Evolutionary conservation across 192 early-diverging fungal species (phyloP).

Genomic region (Oehlia diaphana): DNA sequence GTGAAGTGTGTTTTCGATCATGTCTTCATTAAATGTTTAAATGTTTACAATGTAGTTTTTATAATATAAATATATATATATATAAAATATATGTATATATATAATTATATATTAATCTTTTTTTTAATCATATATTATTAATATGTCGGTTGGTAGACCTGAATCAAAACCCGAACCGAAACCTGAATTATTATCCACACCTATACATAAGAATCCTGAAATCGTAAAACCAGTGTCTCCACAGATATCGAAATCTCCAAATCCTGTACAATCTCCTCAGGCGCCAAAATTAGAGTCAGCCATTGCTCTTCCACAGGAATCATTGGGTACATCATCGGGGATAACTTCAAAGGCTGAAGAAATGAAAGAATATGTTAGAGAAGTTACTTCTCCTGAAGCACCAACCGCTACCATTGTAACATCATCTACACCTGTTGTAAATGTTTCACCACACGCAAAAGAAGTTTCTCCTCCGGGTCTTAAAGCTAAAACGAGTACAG

Average conservation of each 20-base stretch:
- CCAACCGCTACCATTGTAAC: constrained; percentile 12
- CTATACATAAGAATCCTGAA: constrained; percentile 35
- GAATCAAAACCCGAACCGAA: constrained; percentile 48
- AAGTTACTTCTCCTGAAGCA: constrained; percentile 12
- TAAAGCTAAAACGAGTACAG: constrained; percentile 43
- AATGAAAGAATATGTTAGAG: constrained; percentile 13
- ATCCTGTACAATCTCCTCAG: constrained; percentile 27
- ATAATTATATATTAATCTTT: too few species aligned
- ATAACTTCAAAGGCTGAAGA: constrained; percentile 32
- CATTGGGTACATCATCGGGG: constrained; percentile 25
- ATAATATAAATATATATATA: too few species aligned
- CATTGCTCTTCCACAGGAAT: constrained; percentile 21
- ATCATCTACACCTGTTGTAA: constrained; percentile 35
- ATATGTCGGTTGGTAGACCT: constrained; percentile 21
- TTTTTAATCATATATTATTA: not conserved
- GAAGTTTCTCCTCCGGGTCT: constrained; percentile 43
- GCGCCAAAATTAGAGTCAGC: constrained; percentile 25
- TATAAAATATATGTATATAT: too few species aligned
- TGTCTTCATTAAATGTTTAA: not conserved
- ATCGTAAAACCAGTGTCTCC: constrained; percentile 32
- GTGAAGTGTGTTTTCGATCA: constrained; percentile 52
- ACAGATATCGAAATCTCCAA: constrained; percentile 33
- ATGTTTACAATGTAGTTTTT: not conserved
- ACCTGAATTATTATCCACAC: constrained; percentile 36
- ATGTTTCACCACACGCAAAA: constrained; percentile 39